A percentile compares a stretch with the other conserved stretches of the same genome.
phyloP scores from a whole-genome alignment of 805 yeast species.

The Lipomyces yamanashiensis region DNA sequence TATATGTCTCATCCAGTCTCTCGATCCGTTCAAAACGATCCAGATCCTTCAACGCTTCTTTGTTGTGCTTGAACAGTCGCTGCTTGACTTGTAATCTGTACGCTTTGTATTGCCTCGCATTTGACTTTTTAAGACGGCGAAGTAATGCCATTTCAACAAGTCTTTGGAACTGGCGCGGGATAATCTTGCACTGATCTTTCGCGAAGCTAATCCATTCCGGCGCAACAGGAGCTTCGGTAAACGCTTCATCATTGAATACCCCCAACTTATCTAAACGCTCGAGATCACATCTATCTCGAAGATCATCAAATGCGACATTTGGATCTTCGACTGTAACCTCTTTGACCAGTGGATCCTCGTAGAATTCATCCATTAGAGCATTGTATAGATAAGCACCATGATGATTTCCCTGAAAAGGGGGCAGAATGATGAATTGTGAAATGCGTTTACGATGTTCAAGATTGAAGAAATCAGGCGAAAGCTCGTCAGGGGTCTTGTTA shows the following conservation, averaged over 20 bases:
- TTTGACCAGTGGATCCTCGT: constrained; percentile 54
- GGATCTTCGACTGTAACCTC: constrained; percentile 95
- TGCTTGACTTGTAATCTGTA: constrained; percentile 67
- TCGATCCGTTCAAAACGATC: constrained; percentile 67
- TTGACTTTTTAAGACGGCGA: constrained; percentile 43
- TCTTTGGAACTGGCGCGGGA: constrained; percentile 74
- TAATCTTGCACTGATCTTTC: constrained; percentile 60
- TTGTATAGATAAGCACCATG: constrained; percentile 72
- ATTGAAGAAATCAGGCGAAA: constrained; percentile 19
- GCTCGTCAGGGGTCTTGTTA: constrained; percentile 12
- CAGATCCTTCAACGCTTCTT: constrained; percentile 71
- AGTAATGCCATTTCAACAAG: constrained; percentile 75
- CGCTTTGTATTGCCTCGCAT: constrained; percentile 39
- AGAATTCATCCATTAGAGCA: constrained; percentile 60
- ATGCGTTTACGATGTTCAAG: constrained; percentile 66
- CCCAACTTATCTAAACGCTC: constrained; percentile 50
- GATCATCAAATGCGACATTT: constrained; percentile 85
- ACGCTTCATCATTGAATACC: constrained; percentile 37
- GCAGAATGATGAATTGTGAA: constrained; percentile 83
- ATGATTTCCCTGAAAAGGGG: constrained; percentile 75
- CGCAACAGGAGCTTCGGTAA: constrained; percentile 33
- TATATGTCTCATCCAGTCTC: constrained; percentile 76
- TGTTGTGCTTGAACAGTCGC: constrained; percentile 77
- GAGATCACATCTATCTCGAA: constrained; percentile 83
- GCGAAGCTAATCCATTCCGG: constrained; percentile 51